phyloP scores from a whole-genome alignment of 495 filamentous ascomycete genomes.

The Trichoderma erinaceum region DNA sequence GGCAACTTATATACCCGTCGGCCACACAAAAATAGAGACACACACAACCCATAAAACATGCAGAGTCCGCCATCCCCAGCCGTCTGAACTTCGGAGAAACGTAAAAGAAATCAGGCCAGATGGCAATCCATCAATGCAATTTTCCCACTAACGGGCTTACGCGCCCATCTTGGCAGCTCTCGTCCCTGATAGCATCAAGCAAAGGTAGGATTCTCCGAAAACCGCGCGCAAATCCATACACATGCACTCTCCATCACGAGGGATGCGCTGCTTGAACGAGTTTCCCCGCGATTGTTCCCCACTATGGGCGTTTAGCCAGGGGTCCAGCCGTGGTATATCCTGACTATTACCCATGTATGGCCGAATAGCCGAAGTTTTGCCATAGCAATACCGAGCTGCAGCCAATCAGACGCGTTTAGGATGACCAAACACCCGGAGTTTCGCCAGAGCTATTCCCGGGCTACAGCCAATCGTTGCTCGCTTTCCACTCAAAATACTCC shows the following conservation, averaged over 20 bases:
- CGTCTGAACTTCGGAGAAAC: conserved; percentile 8
- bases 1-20: conserved; percentile 4
- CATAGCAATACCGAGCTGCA: background rate
- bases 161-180: background rate
- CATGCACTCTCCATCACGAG: background rate
- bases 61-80: background rate
- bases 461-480: no score
- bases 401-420: background rate
- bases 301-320: background rate
- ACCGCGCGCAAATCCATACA: background rate
- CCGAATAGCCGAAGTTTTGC: background rate
- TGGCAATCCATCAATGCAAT: background rate
- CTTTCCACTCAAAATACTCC: no score
- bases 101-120: background rate
- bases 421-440: background rate
- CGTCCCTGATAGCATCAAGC: background rate
- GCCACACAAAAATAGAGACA: background rate
- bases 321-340: background rate
- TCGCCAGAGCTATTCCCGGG: background rate
- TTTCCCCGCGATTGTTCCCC: conserved; percentile 7
- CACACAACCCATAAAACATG: background rate
- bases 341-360: background rate
- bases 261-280: background rate
- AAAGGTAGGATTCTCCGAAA: conserved; percentile 6
- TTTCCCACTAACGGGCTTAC: conserved; percentile 1